phyloP scores from a whole-genome alignment of 1,139 yeast species.

The Hyphopichia wangnamkhiaoensis region DNA sequence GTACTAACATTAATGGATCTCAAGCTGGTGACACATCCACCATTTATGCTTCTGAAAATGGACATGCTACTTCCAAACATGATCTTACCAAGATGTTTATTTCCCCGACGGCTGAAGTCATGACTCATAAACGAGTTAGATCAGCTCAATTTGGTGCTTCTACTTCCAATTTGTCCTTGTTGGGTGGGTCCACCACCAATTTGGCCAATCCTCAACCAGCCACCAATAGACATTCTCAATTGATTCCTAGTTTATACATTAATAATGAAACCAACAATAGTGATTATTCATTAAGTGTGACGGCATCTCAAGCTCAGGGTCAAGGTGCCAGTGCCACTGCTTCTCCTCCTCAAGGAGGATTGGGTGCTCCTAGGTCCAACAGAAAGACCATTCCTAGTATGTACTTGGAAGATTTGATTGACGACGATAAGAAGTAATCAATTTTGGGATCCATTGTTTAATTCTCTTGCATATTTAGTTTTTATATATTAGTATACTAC shows the following conservation, averaged over 20 bases:
- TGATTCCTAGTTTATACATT: constrained; percentile 39
- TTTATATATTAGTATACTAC: neutral
- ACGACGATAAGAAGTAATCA: constrained; percentile 19
- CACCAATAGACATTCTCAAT: constrained; percentile 32
- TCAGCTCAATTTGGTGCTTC: constrained; percentile 23
- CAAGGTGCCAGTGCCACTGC: constrained; percentile 11
- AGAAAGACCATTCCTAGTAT: constrained; percentile 54
- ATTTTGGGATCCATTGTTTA: neutral
- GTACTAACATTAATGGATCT: constrained; percentile 19
- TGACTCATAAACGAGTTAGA: constrained; percentile 44
- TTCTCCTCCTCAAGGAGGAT: constrained; percentile 14
- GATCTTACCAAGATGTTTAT: constrained; percentile 60
- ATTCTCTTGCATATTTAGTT: neutral
- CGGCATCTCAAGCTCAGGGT: constrained; percentile 12
- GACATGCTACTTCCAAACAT: constrained; percentile 36
- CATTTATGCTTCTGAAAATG: constrained; percentile 36
- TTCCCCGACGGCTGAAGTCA: constrained; percentile 79
- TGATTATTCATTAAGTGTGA: constrained; percentile 27
- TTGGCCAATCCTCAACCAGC: constrained; percentile 25
- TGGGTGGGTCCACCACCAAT: constrained; percentile 29
- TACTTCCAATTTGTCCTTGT: constrained; percentile 22
- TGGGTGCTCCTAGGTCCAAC: constrained; percentile 11
- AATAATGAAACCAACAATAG: constrained; percentile 36
- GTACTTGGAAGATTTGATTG: constrained; percentile 59
- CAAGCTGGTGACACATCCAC: constrained; percentile 42